These are phyloP conservation scores for Termitomyces heimii DNA, from an alignment of 768 basidiomycete species.

Conservation along the genomic window DNA sequence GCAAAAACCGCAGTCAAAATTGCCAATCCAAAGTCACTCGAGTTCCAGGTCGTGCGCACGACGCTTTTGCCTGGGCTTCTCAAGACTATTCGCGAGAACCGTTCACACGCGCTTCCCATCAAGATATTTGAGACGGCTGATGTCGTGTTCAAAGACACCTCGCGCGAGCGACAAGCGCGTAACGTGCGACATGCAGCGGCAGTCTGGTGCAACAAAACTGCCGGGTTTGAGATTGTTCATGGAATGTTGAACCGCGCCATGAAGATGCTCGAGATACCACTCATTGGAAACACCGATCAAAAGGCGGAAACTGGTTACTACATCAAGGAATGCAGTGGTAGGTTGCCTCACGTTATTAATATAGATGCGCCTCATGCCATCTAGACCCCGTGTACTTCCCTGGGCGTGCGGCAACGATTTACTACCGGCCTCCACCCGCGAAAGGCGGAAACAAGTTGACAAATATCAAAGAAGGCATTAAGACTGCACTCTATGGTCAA, in stretches of 20 bases:
- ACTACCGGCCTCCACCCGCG: slow-evolving; percentile 59
- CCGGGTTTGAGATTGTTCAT: slow-evolving; percentile 95
- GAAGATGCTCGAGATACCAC: slow-evolving; percentile 91
- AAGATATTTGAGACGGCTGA: slow-evolving; percentile 93
- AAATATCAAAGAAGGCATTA: slow-evolving; percentile 36
- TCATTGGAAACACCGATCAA: slow-evolving; percentile 53
- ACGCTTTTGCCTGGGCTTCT: slow-evolving; percentile 93
- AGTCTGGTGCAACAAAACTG: slow-evolving; percentile 94
- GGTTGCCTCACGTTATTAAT: slow-evolving; percentile 18
- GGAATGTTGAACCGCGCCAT: slow-evolving; percentile 92
- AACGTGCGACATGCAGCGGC: slow-evolving; percentile 88
- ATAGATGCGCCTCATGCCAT: not conserved
- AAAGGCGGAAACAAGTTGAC: slow-evolving; percentile 25
- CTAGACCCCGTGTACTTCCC: slow-evolving; percentile 93
- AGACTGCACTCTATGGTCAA: slow-evolving; percentile 33
- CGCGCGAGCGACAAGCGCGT: slow-evolving; percentile 74
- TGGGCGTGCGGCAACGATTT: slow-evolving; percentile 88
- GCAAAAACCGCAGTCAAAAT: slow-evolving; percentile 81
- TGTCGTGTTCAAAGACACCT: slow-evolving; percentile 81
- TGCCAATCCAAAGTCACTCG: slow-evolving; percentile 95
- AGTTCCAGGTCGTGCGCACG: slow-evolving; percentile 97
- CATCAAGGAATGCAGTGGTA: slow-evolving; percentile 81
- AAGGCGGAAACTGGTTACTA: slow-evolving; percentile 80
- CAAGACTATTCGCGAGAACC: slow-evolving; percentile 96
- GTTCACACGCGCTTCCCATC: slow-evolving; percentile 87